These are phyloP conservation scores for Phytopythium chamaehyphon DNA, from an alignment of 352 stramenopile genomes.

Conservation along the genomic window DNA sequence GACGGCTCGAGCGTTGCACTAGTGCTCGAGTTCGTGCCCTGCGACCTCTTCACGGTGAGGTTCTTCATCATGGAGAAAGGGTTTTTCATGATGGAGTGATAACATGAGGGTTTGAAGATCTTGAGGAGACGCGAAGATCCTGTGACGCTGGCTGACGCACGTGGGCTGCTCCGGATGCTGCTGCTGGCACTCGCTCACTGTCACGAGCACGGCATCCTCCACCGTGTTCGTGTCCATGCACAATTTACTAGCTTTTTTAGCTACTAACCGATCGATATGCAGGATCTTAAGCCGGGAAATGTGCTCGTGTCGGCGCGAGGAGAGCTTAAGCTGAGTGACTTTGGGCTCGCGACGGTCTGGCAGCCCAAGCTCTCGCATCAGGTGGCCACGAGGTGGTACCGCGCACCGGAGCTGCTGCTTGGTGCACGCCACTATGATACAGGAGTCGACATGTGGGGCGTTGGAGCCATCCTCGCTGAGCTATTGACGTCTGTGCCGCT, in stretches of 20 bases:
- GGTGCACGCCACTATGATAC: slow-evolving; percentile 55
- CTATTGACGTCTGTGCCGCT: slow-evolving; percentile 54
- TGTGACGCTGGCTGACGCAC: slow-evolving; percentile 39
- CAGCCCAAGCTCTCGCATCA: slow-evolving; percentile 59
- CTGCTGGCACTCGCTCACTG: slow-evolving; percentile 60
- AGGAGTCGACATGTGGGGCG: slow-evolving; percentile 69
- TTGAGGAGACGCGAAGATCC: slow-evolving; percentile 30
- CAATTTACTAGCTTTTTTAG: neutral
- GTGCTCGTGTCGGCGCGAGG: slow-evolving; percentile 45
- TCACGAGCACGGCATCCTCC: slow-evolving; percentile 57
- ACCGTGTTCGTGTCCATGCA: slow-evolving; percentile 30
- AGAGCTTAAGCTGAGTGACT: slow-evolving; percentile 74
- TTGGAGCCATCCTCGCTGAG: slow-evolving; percentile 65
- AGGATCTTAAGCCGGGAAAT: slow-evolving; percentile 79
- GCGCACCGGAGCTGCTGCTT: slow-evolving; percentile 77
- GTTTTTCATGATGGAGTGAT: neutral
- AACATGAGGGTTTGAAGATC: slow-evolving; percentile 12
- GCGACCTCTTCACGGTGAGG: slow-evolving; percentile 48
- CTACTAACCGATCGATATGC: neutral
- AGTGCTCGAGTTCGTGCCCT: slow-evolving; percentile 71
- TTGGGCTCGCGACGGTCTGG: slow-evolving; percentile 74
- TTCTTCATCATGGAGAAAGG: neutral
- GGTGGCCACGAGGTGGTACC: slow-evolving; percentile 81
- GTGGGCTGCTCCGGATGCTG: slow-evolving; percentile 62
- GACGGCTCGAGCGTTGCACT: slow-evolving; percentile 57